Conservation (phyloP, 1,284 basidiomycete species). For the Trichosporon inkin region DNA sequence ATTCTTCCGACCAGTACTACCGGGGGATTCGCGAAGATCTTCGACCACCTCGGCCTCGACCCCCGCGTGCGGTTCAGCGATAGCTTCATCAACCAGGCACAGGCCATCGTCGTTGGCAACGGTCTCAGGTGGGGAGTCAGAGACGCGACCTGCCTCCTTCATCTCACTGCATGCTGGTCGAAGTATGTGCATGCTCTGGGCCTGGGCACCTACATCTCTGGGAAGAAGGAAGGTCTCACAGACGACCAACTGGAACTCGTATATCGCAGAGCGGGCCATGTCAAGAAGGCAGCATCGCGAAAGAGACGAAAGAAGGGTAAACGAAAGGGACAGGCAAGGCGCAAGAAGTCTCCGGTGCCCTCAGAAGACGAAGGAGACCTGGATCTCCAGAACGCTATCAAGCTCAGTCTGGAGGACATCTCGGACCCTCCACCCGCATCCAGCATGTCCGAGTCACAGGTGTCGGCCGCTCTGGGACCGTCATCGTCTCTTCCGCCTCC, state of each 20-base stretch:
- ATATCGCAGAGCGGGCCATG: constrained; percentile 40
- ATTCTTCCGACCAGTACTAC: neutral
- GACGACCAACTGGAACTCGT: constrained; percentile 47
- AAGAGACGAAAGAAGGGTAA: constrained; percentile 12
- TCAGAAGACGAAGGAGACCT: constrained; percentile 24
- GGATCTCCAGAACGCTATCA: constrained; percentile 31
- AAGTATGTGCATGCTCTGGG: constrained; percentile 41
- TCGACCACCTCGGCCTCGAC: constrained; percentile 57
- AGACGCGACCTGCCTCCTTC: constrained; percentile 33
- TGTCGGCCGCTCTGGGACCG: neutral
- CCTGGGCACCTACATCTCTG: constrained; percentile 27
- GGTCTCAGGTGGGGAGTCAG: constrained; percentile 32
- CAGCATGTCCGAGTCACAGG: neutral
- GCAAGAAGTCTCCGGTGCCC: neutral
- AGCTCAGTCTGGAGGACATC: constrained; percentile 17
- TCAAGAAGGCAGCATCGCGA: neutral
- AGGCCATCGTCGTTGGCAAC: constrained; percentile 49
- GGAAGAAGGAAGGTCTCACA: constrained; percentile 23
- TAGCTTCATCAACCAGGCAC: constrained; percentile 57
- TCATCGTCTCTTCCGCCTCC: neutral
- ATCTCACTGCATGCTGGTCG: constrained; percentile 39
- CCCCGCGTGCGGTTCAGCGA: constrained; percentile 56
- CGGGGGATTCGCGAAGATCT: constrained; percentile 39
- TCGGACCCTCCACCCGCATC: neutral
- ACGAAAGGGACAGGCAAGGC: neutral